Evolutionary conservation across 805 yeast species (phyloP).

Genomic region (Cyberlindnera samutprakarnensis): DNA sequence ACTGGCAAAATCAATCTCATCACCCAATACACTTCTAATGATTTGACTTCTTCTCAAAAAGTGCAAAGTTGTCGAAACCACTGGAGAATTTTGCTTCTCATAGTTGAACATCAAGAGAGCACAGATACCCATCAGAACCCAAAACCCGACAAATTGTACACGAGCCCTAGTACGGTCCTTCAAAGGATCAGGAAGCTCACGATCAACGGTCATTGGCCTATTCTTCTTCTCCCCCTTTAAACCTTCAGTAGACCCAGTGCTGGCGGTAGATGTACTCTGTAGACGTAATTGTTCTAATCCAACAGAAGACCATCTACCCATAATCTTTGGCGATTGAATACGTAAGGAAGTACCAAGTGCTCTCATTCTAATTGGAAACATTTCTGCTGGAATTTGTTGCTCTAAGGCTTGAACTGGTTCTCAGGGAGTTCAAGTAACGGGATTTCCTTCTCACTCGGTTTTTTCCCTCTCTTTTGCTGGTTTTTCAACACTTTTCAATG

Average conservation of each 20-base stretch:
- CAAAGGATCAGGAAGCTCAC: constrained; percentile 77
- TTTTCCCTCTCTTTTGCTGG: too few relatives aligned
- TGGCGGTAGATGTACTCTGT: too few relatives aligned
- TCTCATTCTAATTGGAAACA: too few relatives aligned
- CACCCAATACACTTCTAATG: constrained; percentile 62
- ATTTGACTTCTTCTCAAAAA: constrained; percentile 68
- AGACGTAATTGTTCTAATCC: not conserved
- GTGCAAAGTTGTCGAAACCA: constrained; percentile 79
- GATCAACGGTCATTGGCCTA: constrained; percentile 36
- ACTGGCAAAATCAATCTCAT: constrained; percentile 63
- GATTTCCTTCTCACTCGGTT: too few relatives aligned
- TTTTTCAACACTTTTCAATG: too few relatives aligned
- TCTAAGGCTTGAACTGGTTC: too few relatives aligned
- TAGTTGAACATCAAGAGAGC: constrained; percentile 76
- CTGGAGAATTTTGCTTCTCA: constrained; percentile 86
- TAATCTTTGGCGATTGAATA: too few relatives aligned
- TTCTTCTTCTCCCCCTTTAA: not conserved
- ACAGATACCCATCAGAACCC: constrained; percentile 44
- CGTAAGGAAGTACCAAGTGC: too few relatives aligned
- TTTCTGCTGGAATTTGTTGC: too few relatives aligned
- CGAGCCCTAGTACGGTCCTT: constrained; percentile 45
- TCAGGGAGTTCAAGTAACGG: too few relatives aligned
- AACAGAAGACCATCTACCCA: too few relatives aligned
- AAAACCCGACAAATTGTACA: constrained; percentile 47
- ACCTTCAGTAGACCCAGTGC: too few relatives aligned